Evolutionary conservation across 352 stramenopile genomes (phyloP).

Genomic region (Phytophthora chlamydospora): DNA sequence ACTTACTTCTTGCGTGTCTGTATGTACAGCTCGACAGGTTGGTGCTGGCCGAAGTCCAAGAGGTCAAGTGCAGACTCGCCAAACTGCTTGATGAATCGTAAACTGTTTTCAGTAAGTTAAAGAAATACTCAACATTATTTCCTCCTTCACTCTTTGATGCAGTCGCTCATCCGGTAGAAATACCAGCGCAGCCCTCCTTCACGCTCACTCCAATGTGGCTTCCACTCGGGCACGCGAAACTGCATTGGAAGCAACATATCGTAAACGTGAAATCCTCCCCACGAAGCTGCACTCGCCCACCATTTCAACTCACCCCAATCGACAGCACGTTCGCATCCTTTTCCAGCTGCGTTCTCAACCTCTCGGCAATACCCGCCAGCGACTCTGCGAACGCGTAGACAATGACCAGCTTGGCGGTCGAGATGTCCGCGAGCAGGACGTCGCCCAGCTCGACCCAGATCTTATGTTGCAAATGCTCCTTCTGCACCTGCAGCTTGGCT

Average conservation of each 20-base stretch:
- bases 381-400: conserved; percentile 87
- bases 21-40: conserved; percentile 55
- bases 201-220: conserved; percentile 53
- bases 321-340: conserved; percentile 63
- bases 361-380: conserved; percentile 62
- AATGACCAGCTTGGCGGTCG: conserved; percentile 66
- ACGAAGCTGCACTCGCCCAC: background rate
- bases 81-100: conserved; percentile 42
- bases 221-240: conserved; percentile 83
- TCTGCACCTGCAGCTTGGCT: conserved; percentile 34
- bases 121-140: conserved; percentile 7
- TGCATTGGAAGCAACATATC: conserved; percentile 28
- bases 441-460: conserved; percentile 64
- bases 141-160: conserved; percentile 6
- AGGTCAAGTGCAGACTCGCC: conserved; percentile 69
- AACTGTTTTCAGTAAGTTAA: background rate
- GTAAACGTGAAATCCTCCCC: background rate
- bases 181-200: conserved; percentile 75
- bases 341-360: conserved; percentile 49
- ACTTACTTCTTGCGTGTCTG: background rate
- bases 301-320: conserved; percentile 58
- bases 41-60: conserved; percentile 66
- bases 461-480: conserved; percentile 31
- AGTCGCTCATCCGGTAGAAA: conserved; percentile 63
- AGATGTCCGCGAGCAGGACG: conserved; percentile 63